Conservation (phyloP, 169 alveolate genomes). For the Plasmodium coatneyi region DNA sequence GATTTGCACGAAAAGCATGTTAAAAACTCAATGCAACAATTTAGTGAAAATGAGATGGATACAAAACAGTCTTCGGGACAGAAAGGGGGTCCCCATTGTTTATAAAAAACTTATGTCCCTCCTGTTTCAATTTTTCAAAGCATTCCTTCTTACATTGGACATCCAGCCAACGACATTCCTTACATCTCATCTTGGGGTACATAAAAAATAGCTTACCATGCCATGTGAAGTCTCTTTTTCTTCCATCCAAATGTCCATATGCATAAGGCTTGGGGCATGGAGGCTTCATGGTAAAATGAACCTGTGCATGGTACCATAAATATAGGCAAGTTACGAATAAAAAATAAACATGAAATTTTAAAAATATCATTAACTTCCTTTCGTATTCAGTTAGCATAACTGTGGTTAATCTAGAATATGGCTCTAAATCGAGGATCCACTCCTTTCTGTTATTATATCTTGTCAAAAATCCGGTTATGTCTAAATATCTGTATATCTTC, state of each 20-base stretch:
- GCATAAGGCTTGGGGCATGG: constrained; percentile 78
- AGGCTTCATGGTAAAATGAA: constrained; percentile 79
- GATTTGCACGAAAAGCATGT: background rate
- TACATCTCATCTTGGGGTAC: constrained; percentile 89
- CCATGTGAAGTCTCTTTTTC: constrained; percentile 89
- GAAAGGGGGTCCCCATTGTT: constrained; percentile 88
- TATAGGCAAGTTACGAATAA: constrained; percentile 67
- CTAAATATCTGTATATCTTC: constrained; percentile 81
- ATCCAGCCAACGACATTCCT: constrained; percentile 89
- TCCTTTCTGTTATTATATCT: constrained; percentile 79
- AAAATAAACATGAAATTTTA: constrained; percentile 74
- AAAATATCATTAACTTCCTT: constrained; percentile 77
- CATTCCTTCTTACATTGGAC: constrained; percentile 88
- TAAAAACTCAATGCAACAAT: background rate
- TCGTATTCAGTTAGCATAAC: constrained; percentile 80
- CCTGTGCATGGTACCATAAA: constrained; percentile 73
- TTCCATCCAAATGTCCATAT: constrained; percentile 81
- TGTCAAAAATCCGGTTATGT: constrained; percentile 81
- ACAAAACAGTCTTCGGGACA: constrained; percentile 81
- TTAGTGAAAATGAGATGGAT: constrained; percentile 87
- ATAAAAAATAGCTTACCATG: constrained; percentile 85
- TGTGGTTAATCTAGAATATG: constrained; percentile 73
- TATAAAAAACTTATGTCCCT: constrained; percentile 84
- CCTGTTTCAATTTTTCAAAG: constrained; percentile 83
- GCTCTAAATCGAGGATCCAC: constrained; percentile 81